Base-by-base conservation (phyloP, 345 rosid genomes). In the Eucalyptus virginea region DNA sequence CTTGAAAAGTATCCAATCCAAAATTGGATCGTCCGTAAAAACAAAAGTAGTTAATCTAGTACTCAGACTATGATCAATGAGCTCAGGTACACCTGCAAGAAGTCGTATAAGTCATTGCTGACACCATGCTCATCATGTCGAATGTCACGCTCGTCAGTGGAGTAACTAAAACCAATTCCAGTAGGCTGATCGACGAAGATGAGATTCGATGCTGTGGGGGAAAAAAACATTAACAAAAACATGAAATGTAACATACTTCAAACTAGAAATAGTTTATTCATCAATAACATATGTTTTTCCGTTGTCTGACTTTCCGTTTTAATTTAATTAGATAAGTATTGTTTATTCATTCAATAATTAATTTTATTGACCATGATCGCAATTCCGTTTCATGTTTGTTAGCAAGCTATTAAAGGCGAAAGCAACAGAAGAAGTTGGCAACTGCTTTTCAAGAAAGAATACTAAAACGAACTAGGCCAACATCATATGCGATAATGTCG, bases 131-230 rank as follows among this genome's bases (percentile, higher is more conserved):
- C 99, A 28, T 95, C 89, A 23, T 93, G 95, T 19, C 96, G 94
- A 42, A 95, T 72, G 90, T 97, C 98, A 6, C 67, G 56, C 18
- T 11, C 48, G 48, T 94, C 92, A 4, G 95, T 81, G 13, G 96
- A 90, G 65, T 94, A 96, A 86, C 98, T 94, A 87, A 98, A 98
- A 69, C 99, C 99, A 0, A 99, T 97, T 86, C 99, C 99, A 11
- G 92, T 91, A 1, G 97, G 99, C 88, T 96, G 99, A 88, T 98
- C 99, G 3, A 98, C 97, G 86, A 89, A 97, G 62, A 97, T 89
- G 77, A 98, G 69, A 90, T 97, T 96, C 1, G 99, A 96, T 15
- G 89, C 99, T 95, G n/a, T 37, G 3, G 42, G 12, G 2, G 19
- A 11, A 37, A 34, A 72, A 19, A 13, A 67, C 26, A 34, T 10